Evolutionary conservation across 2,329 filamentous ascomycete genomes (phyloP).

Genomic region (Fusarium nygamai): DNA sequence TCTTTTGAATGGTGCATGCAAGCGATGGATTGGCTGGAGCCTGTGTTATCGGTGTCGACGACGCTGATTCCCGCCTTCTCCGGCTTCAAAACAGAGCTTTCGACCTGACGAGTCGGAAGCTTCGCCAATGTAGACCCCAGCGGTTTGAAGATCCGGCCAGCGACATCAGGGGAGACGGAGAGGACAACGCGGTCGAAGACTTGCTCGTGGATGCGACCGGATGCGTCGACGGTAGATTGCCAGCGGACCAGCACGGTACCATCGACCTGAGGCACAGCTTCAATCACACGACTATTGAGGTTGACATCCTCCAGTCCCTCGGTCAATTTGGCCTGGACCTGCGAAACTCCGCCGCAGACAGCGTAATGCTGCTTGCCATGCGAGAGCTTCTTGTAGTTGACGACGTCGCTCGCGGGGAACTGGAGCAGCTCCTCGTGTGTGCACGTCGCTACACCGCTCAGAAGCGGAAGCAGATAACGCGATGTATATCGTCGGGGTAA

Average conservation of each 20-base stretch:
- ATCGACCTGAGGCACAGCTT: constrained; percentile 43
- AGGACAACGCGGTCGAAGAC: constrained; percentile 63
- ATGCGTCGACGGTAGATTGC: constrained; percentile 37
- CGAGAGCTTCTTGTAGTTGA: constrained; percentile 60
- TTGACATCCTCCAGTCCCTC: constrained; percentile 52
- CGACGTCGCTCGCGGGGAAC: constrained; percentile 64
- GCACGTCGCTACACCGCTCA: constrained; percentile 65
- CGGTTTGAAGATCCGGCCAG: constrained; percentile 58
- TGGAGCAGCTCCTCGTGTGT: constrained; percentile 59
- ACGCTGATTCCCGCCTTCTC: neutral
- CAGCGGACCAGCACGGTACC: constrained; percentile 48
- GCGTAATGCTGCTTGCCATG: constrained; percentile 61
- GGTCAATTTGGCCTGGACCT: constrained; percentile 59
- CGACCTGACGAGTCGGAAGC: constrained; percentile 60
- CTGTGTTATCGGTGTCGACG: constrained; percentile 10
- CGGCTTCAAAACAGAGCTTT: constrained; percentile 55
- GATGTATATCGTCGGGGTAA: constrained; percentile 58
- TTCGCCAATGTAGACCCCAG: constrained; percentile 48
- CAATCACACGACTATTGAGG: constrained; percentile 51
- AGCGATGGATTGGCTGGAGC: neutral
- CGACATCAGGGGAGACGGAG: constrained; percentile 64
- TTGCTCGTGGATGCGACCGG: constrained; percentile 40
- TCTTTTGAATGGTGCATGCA: constrained; percentile 45
- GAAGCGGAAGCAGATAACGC: constrained; percentile 63
- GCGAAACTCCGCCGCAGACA: constrained; percentile 59